Conservation (phyloP, 257 asterid species). For the Linderniella brevidens region DNA sequence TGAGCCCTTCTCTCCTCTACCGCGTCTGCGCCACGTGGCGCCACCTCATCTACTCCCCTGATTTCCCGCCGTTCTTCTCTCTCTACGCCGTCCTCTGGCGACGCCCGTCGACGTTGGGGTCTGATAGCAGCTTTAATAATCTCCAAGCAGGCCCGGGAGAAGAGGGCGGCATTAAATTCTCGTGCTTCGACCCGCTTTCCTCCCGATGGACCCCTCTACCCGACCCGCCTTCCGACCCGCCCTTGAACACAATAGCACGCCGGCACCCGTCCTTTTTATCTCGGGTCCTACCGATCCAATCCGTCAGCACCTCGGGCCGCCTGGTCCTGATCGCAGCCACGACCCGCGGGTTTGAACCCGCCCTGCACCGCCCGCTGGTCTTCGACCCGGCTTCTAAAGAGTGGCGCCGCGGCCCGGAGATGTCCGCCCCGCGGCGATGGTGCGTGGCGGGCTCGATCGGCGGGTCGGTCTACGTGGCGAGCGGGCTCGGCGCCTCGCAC, state of each 20-base stretch:
- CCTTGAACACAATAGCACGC: slow-evolving; percentile 27
- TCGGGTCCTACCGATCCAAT: slow-evolving; percentile 55
- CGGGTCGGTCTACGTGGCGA: slow-evolving; percentile 40
- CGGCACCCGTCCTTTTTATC: slow-evolving; percentile 76
- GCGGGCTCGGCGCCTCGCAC: slow-evolving; percentile 71
- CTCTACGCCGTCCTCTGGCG: slow-evolving; percentile 16
- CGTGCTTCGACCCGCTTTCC: slow-evolving; percentile 63
- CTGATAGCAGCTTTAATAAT: too few species aligned
- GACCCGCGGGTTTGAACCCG: slow-evolving; percentile 46
- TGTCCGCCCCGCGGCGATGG: slow-evolving; percentile 61
- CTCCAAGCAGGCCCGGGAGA: too few species aligned
- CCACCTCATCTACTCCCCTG: slow-evolving; percentile 34
- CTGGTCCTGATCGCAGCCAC: slow-evolving; percentile 63
- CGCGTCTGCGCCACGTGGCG: slow-evolving; percentile 57
- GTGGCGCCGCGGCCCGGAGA: slow-evolving; percentile 47
- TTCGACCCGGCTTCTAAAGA: slow-evolving; percentile 21
- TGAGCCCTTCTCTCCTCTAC: slow-evolving; percentile 37
- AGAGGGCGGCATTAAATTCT: slow-evolving; percentile 13
- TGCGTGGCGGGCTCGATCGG: slow-evolving; percentile 46
- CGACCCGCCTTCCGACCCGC: slow-evolving; percentile 32
- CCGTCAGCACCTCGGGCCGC: slow-evolving; percentile 34
- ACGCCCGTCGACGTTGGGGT: too few species aligned
- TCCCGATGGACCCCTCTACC: slow-evolving; percentile 40
- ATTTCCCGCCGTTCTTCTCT: slow-evolving; percentile 38
- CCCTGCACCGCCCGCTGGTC: slow-evolving; percentile 41